phyloP scores from a whole-genome alignment of 768 basidiomycete genomes.

The Tricholomella constricta region DNA sequence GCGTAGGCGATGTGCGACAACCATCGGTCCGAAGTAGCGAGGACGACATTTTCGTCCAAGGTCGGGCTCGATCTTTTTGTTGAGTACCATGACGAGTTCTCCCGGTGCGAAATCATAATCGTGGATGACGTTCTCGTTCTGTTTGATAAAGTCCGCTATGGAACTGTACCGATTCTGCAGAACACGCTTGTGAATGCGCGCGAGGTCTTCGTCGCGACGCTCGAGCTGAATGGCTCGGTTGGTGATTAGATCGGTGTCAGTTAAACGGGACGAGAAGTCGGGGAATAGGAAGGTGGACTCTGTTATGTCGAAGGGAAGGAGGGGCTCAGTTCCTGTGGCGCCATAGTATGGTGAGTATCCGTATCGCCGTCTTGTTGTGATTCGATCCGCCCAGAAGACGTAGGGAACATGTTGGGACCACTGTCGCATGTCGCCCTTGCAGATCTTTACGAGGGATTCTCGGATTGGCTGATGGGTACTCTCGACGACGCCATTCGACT shows the following conservation, averaged over 20 bases:
- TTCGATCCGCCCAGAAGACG: conserved; percentile 34
- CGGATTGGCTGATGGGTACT: conserved; percentile 27
- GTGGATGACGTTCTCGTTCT: conserved; percentile 11
- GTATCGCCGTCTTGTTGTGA: conserved; percentile 27
- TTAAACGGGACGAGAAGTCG: neutral
- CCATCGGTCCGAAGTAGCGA: neutral
- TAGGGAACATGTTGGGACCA: conserved; percentile 31
- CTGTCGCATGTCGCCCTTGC: conserved; percentile 23
- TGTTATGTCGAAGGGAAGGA: conserved; percentile 31
- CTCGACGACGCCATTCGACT: conserved; percentile 41
- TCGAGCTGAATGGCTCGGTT: neutral
- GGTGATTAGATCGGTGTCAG: neutral
- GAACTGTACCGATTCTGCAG: neutral
- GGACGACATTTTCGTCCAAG: neutral
- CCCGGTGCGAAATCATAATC: conserved; percentile 29
- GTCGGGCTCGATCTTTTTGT: conserved; percentile 18
- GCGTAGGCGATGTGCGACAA: too few species aligned
- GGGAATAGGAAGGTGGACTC: conserved; percentile 19
- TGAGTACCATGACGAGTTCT: conserved; percentile 28
- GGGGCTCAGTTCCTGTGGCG: conserved; percentile 33
- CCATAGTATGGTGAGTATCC: conserved; percentile 39
- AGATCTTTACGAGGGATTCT: conserved; percentile 30
- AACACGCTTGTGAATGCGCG: neutral
- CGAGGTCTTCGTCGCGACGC: conserved; percentile 14
- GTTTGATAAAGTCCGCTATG: conserved; percentile 15